Percentiles rank a stretch among this genome's conserved stretches.
These are phyloP conservation scores for Sporothrix pallida DNA, from an alignment of 2,329 filamentous ascomycete species.

Conservation along the genomic window DNA sequence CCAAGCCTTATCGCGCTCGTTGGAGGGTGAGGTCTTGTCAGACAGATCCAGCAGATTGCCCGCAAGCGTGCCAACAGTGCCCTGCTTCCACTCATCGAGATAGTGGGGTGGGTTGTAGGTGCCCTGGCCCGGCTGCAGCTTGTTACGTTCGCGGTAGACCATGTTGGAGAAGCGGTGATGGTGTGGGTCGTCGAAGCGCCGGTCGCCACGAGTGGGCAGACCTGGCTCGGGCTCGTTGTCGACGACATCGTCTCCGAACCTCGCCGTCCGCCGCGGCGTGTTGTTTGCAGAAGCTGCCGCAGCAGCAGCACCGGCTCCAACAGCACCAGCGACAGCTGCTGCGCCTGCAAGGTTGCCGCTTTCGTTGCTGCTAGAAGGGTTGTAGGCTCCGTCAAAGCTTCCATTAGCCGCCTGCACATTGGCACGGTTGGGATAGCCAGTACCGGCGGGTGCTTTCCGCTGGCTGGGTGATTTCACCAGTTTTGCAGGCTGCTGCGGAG, in stretches of 20 bases:
- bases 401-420: slow-evolving; percentile 1
- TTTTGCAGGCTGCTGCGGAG: slow-evolving; percentile 35
- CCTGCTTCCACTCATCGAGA: slow-evolving; percentile 76
- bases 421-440: slow-evolving; percentile 18
- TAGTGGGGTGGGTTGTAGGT: slow-evolving; percentile 65
- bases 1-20: slow-evolving; percentile 68
- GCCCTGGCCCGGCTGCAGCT: slow-evolving; percentile 56
- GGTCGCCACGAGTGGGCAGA: slow-evolving; percentile 38
- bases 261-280: slow-evolving; percentile 36
- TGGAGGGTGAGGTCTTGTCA: slow-evolving; percentile 45
- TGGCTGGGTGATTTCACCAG: slow-evolving; percentile 39
- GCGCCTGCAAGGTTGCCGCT: neutral
- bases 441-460: slow-evolving; percentile 30
- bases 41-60: slow-evolving; percentile 66
- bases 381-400: slow-evolving; percentile 8
- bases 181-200: slow-evolving; percentile 39
- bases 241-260: slow-evolving; percentile 43
- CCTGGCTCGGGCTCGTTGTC: slow-evolving; percentile 38
- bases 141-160: slow-evolving; percentile 51
- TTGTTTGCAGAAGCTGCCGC: slow-evolving; percentile 35
- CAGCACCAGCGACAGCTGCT: slow-evolving; percentile 15
- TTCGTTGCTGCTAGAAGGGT: neutral
- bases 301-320: slow-evolving; percentile 33
- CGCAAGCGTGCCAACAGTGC: slow-evolving; percentile 65
- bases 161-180: slow-evolving; percentile 50